phyloP scores from a whole-genome alignment of 2,329 filamentous ascomycete genomes.

The Microcera coccophila region DNA sequence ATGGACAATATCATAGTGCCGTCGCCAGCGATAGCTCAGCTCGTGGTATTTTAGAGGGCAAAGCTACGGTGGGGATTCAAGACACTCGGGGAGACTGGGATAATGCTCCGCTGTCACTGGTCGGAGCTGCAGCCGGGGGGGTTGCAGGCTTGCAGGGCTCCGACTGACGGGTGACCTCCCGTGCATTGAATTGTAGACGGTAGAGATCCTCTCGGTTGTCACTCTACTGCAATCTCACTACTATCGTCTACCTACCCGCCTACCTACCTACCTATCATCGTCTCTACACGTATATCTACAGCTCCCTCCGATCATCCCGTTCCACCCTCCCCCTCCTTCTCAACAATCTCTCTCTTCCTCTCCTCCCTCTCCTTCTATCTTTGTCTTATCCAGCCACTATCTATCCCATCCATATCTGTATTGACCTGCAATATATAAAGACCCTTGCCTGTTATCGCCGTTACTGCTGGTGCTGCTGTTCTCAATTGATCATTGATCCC shows the following conservation, averaged over 20 bases:
- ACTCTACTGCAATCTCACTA: too few relatives aligned
- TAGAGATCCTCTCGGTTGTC: too few relatives aligned
- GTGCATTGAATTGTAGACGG: not conserved
- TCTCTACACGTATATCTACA: slow-evolving; percentile 10
- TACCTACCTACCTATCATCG: too few relatives aligned
- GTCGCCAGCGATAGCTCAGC: too few relatives aligned
- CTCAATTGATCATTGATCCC: slow-evolving; percentile 6
- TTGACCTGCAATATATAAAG: not conserved
- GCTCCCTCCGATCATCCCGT: slow-evolving; percentile 2
- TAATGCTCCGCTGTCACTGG: too few relatives aligned
- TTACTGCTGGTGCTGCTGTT: slow-evolving; percentile 4
- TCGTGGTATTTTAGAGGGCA: too few relatives aligned
- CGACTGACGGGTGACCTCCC: not conserved
- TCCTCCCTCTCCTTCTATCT: not conserved
- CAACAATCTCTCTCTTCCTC: not conserved
- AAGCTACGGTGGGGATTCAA: not conserved
- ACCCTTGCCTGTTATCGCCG: too few relatives aligned
- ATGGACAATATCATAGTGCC: too few relatives aligned
- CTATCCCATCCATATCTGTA: not conserved
- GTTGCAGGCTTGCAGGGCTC: too few relatives aligned
- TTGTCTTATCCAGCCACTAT: not conserved
- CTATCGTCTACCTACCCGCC: too few relatives aligned
- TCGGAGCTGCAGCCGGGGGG: too few relatives aligned
- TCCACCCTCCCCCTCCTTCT: slow-evolving; percentile 1
- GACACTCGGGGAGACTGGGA: not conserved